phyloP scores from a whole-genome alignment of 2,329 filamentous ascomycete species.

The Microsporum audouinii region DNA sequence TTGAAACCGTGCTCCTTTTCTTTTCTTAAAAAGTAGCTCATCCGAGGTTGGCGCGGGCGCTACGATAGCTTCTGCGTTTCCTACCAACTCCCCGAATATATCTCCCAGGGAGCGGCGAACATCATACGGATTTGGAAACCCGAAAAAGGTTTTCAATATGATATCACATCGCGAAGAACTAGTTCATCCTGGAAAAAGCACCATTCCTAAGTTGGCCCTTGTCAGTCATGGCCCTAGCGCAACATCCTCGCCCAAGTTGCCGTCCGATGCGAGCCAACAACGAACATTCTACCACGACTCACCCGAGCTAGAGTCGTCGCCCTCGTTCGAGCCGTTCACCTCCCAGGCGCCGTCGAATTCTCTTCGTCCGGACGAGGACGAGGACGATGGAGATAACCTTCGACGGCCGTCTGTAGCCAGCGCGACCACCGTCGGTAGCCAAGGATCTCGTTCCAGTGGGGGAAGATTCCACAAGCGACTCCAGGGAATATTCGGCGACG shows the following conservation, averaged over 20 bases:
- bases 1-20: neutral
- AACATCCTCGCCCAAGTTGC: slow-evolving; percentile 1
- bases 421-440: slow-evolving; percentile 68
- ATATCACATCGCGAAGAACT: neutral
- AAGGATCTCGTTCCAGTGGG: slow-evolving; percentile 53
- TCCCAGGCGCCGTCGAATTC: slow-evolving; percentile 18
- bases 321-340: slow-evolving; percentile 48
- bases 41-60: neutral
- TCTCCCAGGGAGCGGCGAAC: slow-evolving; percentile 30
- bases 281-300: slow-evolving; percentile 10
- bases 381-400: slow-evolving; percentile 49
- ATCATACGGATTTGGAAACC: slow-evolving; percentile 12
- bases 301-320: slow-evolving; percentile 40
- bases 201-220: slow-evolving; percentile 2
- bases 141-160: slow-evolving; percentile 5
- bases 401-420: slow-evolving; percentile 73
- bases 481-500: slow-evolving; percentile 80
- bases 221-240: slow-evolving; percentile 3
- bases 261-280: slow-evolving; percentile 5
- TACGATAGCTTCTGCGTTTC: neutral
- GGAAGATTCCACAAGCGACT: slow-evolving; percentile 63
- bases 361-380: slow-evolving; percentile 8
- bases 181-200: neutral
- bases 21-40: neutral
- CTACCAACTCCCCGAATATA: slow-evolving; percentile 23